phyloP scores from a whole-genome alignment of 176 grass and related monocot species.

The Juncus inflexus region DNA sequence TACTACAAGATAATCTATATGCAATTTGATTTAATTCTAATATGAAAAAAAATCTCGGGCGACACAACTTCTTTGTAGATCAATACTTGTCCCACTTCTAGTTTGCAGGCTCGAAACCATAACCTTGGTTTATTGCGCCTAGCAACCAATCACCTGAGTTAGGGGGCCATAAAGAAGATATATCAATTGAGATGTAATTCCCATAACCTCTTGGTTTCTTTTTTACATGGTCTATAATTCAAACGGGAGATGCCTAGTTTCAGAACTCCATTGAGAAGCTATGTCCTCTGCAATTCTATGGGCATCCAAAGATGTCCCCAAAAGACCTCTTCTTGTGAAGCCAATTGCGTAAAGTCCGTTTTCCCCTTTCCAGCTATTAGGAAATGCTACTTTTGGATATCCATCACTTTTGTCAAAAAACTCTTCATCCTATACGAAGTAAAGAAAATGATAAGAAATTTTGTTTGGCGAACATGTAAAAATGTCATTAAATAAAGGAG shows the following conservation, averaged over 20 bases:
- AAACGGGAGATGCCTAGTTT: constrained; percentile 17
- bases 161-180: too few relatives aligned
- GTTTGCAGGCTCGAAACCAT: too few relatives aligned
- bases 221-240: constrained; percentile 16
- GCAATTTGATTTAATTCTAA: constrained; percentile 12
- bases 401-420: constrained; percentile 61
- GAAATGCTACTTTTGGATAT: constrained; percentile 51
- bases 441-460: too few relatives aligned
- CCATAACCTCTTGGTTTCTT: neutral
- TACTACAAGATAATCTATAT: constrained; percentile 7
- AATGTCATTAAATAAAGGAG: too few relatives aligned
- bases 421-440: constrained; percentile 40
- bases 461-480: too few relatives aligned
- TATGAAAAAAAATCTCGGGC: neutral
- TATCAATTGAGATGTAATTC: too few relatives aligned
- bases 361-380: constrained; percentile 67
- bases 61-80: too few relatives aligned
- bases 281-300: constrained; percentile 57
- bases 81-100: too few relatives aligned
- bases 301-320: constrained; percentile 68
- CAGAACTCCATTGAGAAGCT: constrained; percentile 39
- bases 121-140: too few relatives aligned
- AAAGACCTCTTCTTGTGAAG: constrained; percentile 56
- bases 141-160: too few relatives aligned
- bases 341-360: constrained; percentile 67